These are phyloP conservation scores for Entrophospora sp. DNA, from an alignment of 192 early-diverging fungal genomes.

Conservation along the genomic window DNA sequence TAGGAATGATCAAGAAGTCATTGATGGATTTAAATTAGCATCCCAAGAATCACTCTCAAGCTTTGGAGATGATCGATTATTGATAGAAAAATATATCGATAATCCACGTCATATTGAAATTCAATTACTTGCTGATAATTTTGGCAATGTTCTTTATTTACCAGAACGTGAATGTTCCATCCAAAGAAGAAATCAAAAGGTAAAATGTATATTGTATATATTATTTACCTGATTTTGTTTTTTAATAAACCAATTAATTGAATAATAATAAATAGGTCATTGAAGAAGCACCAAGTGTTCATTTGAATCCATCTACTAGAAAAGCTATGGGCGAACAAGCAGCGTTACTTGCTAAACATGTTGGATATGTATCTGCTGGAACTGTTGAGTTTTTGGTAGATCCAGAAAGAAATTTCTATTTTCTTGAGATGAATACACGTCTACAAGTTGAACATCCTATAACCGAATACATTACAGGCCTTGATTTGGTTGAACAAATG, in stretches of 20 bases:
- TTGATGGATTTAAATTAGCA: conserved; percentile 72
- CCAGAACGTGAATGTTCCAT: conserved; percentile 88
- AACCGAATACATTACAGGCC: conserved; percentile 69
- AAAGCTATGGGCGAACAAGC: conserved; percentile 73
- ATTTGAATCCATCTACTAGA: conserved; percentile 53
- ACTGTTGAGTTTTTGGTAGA: conserved; percentile 75
- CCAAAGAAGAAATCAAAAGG: conserved; percentile 72
- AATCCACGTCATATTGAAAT: conserved; percentile 74
- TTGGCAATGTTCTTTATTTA: conserved; percentile 71
- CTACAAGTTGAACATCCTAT: conserved; percentile 77
- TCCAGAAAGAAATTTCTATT: conserved; percentile 64
- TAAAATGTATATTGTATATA: not conserved
- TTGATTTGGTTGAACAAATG: conserved; percentile 95
- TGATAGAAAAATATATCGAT: conserved; percentile 90
- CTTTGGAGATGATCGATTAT: conserved; percentile 82
- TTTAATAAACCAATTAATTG: not conserved
- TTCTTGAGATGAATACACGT: conserved; percentile 77
- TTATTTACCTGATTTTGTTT: not conserved
- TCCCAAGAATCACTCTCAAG: conserved; percentile 69
- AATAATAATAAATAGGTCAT: conserved; percentile 36
- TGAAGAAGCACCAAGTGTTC: conserved; percentile 75
- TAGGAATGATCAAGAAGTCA: conserved; percentile 49
- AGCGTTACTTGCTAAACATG: conserved; percentile 60
- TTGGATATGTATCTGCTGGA: conserved; percentile 67
- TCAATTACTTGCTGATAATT: conserved; percentile 60